Base-by-base conservation (phyloP, 2,329 filamentous ascomycete species). In the Calonectria ilicicola region DNA sequence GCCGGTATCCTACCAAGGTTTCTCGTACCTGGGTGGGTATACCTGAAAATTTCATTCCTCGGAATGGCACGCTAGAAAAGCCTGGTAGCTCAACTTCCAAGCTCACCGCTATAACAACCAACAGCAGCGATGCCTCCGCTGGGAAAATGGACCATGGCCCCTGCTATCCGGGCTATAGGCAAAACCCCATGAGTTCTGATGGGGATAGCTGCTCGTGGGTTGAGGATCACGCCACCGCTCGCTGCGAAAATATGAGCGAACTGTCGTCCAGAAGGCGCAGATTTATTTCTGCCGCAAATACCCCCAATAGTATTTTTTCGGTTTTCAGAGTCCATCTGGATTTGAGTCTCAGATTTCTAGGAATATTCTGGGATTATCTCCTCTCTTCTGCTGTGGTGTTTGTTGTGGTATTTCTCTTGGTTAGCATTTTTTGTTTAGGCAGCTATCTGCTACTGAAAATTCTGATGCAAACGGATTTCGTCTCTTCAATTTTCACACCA, bases 311-410 rank as follows among this genome's bases (percentile, higher is more conserved):
- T 21, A 42, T 23, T 21, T 3, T 14, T 10, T 5, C 7, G 2
- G 19, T 3, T 35, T 23, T 15, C 38, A 2, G 8, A 3, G 15
- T 12, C 0, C 5, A 21, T 23, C 0, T 4, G 2, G 14, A 8
- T 21, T 15, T 23, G 19, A 21, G 5, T 23, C 2, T 21, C 7
- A 40, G 17, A 4, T 26, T 26, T 6, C 5, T 40, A 5, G 1
- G n/a, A 17, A 15, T 19, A 26, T 17, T 8, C 29, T 17, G 12
- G 51, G 38, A 35, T 6, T 4, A 6, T n/a, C 2, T 17, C 21
- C 2, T 40, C 8, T 9, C 27, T 15, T 21, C 14, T 14, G 32
- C 38, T 14, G 35, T 23, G 8, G 10, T 58, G n/a, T 21, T 15
- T 9, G 15, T 58, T 17, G 3, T 23, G n/a, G 2, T 40, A 26